These are phyloP conservation scores for Waltergamsia citrina DNA, from an alignment of 2,329 filamentous ascomycete species.

Conservation along the genomic window DNA sequence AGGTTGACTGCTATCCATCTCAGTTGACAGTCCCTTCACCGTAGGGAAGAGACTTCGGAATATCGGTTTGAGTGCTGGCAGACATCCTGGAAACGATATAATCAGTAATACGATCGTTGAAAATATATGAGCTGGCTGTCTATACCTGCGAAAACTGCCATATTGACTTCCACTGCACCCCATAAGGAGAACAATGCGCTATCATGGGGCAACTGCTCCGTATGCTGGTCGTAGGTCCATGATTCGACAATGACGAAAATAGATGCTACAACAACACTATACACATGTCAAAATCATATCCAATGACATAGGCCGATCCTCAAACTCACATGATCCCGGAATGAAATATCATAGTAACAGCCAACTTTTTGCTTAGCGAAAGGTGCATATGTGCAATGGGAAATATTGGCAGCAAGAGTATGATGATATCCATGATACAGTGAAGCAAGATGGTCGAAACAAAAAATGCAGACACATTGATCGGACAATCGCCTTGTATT, in stretches of 20 bases:
- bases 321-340: slow-evolving; percentile 12
- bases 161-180: slow-evolving; percentile 4
- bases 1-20: too few species aligned
- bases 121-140: too few species aligned
- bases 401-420: slow-evolving; percentile 13
- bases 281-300: neutral
- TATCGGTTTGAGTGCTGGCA: too few species aligned
- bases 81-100: too few species aligned
- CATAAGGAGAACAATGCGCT: slow-evolving; percentile 2
- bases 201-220: slow-evolving; percentile 1
- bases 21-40: too few species aligned
- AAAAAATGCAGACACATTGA: slow-evolving; percentile 15
- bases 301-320: too few species aligned
- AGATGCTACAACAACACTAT: slow-evolving; percentile 3
- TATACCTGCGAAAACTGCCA: slow-evolving; percentile 3
- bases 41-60: too few species aligned
- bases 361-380: slow-evolving; percentile 9
- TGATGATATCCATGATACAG: slow-evolving; percentile 13
- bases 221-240: neutral
- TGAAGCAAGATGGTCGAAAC: slow-evolving; percentile 14
- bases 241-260: slow-evolving; percentile 2
- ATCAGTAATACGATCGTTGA: too few species aligned
- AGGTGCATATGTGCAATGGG: slow-evolving; percentile 13
- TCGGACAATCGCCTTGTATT: slow-evolving; percentile 11
- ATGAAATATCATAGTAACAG: slow-evolving; percentile 10